Percentiles rank a stretch among this genome's conserved stretches.
Conservation (phyloP, 2,329 filamentous ascomycete genomes). For the Aspergillus pseudotamarii region DNA sequence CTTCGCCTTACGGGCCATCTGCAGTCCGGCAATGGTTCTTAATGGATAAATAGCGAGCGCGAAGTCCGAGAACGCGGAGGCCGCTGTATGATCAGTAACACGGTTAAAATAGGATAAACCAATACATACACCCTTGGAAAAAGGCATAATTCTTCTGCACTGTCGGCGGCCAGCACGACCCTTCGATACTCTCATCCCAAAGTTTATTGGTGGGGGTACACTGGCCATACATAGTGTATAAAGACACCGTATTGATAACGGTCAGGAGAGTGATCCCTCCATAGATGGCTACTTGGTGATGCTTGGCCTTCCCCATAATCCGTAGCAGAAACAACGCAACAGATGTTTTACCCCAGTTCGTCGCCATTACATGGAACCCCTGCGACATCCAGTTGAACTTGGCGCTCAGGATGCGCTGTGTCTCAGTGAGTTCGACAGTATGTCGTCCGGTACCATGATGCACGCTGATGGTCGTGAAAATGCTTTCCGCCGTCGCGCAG, state of each 20-base stretch:
- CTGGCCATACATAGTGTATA: conserved; percentile 17
- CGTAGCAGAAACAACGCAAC: conserved; percentile 18
- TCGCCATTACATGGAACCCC: conserved; percentile 19
- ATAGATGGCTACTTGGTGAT: conserved; percentile 13
- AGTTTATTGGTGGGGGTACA: conserved; percentile 8
- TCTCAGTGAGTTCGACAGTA: neutral
- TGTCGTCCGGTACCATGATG: conserved; percentile 14
- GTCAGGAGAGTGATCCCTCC: conserved; percentile 6
- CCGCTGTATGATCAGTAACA: conserved; percentile 3
- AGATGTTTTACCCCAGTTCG: conserved; percentile 18
- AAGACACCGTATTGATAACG: conserved; percentile 8
- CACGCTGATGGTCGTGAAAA: conserved; percentile 4
- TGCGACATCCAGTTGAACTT: conserved; percentile 18
- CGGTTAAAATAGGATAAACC: neutral
- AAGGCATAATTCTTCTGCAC: conserved; percentile 16
- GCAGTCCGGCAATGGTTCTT: conserved; percentile 12
- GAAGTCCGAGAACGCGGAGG: conserved; percentile 13
- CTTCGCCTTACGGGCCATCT: conserved; percentile 18
- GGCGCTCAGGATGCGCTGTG: neutral
- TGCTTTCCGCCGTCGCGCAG: conserved; percentile 12
- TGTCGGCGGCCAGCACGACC: conserved; percentile 8
- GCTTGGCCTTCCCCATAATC: conserved; percentile 13
- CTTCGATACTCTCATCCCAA: conserved; percentile 6
- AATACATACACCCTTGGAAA: conserved; percentile 17
- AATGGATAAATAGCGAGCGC: conserved; percentile 16